Conservation (phyloP, 305 asterid genomes). For the Petunia hybrid region DNA sequence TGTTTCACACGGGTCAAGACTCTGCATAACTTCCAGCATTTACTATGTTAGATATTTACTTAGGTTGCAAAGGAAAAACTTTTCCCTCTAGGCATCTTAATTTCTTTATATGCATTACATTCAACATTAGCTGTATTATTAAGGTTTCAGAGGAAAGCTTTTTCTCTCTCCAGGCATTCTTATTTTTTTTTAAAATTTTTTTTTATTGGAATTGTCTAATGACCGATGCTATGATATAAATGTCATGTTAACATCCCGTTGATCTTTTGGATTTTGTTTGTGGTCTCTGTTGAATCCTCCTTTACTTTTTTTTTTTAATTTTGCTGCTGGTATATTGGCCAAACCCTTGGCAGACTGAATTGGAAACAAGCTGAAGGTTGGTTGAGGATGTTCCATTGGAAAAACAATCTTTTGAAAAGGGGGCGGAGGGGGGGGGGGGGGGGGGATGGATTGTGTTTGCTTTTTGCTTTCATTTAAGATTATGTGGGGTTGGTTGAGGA, state of each 20-base stretch:
- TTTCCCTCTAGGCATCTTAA: not conserved
- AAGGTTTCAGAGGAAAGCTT: not conserved
- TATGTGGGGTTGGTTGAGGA: not conserved
- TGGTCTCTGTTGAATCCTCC: slow-evolving; percentile 1
- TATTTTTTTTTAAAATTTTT: not conserved
- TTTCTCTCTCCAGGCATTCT: not conserved
- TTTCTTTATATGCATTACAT: not conserved
- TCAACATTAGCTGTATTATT: not conserved
- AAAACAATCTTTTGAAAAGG: not conserved
- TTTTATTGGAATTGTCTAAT: not conserved
- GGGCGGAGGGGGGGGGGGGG: no score
- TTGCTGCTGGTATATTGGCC: not conserved
- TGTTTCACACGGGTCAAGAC: not conserved
- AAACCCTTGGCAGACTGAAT: not conserved
- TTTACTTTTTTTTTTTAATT: not conserved
- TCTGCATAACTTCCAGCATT: not conserved
- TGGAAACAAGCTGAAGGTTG: slow-evolving; percentile 15
- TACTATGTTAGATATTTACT: not conserved
- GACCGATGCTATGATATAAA: not conserved
- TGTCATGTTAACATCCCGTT: slow-evolving; percentile 2
- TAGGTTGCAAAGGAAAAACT: not conserved
- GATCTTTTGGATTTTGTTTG: slow-evolving; percentile 4
- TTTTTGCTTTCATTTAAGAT: not conserved
- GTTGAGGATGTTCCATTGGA: not conserved
- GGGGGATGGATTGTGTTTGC: not conserved